Evolutionary conservation across 768 basidiomycete genomes (phyloP).

Genomic region (Termitomyces sp.): DNA sequence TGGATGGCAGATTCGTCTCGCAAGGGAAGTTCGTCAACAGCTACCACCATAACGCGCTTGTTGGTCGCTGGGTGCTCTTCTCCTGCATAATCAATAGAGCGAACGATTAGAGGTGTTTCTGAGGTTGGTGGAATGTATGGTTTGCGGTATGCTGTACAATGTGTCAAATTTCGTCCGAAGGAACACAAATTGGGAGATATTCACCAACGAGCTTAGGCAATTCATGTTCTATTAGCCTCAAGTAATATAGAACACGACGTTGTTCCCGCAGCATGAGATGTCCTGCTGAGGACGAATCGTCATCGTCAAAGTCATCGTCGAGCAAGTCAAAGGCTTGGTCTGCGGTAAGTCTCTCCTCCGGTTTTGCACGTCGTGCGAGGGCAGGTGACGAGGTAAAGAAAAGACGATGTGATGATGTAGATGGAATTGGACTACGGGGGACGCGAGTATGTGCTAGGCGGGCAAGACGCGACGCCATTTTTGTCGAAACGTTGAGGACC

Average conservation of each 20-base stretch:
- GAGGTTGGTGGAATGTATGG: slow-evolving; percentile 65
- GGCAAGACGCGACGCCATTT: slow-evolving; percentile 16
- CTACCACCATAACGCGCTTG: slow-evolving; percentile 70
- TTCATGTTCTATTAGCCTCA: slow-evolving; percentile 85
- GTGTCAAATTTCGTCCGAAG: slow-evolving; percentile 1
- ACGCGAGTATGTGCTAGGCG: slow-evolving; percentile 7
- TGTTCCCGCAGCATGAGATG: slow-evolving; percentile 73
- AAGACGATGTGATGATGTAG: slow-evolving; percentile 9
- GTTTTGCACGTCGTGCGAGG: slow-evolving; percentile 28
- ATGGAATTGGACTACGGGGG: slow-evolving; percentile 2
- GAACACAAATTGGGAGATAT: background rate
- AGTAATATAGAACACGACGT: slow-evolving; percentile 66
- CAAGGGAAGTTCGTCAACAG: slow-evolving; percentile 71
- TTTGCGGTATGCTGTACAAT: slow-evolving; percentile 66
- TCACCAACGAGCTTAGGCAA: slow-evolving; percentile 77
- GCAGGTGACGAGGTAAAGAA: slow-evolving; percentile 22
- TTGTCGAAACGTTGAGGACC: background rate
- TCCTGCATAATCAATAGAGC: slow-evolving; percentile 72
- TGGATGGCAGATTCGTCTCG: slow-evolving; percentile 59
- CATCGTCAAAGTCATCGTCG: slow-evolving; percentile 37
- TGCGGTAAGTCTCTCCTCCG: slow-evolving; percentile 32
- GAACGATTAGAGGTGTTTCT: slow-evolving; percentile 57
- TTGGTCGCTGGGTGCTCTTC: slow-evolving; percentile 66
- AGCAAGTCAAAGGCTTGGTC: slow-evolving; percentile 40
- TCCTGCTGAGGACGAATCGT: slow-evolving; percentile 65